Evolutionary conservation across 1,139 yeast genomes (phyloP), one percentile per base, ranked within the genome.

Genomic region (Kodamaea anthophila): DNA sequence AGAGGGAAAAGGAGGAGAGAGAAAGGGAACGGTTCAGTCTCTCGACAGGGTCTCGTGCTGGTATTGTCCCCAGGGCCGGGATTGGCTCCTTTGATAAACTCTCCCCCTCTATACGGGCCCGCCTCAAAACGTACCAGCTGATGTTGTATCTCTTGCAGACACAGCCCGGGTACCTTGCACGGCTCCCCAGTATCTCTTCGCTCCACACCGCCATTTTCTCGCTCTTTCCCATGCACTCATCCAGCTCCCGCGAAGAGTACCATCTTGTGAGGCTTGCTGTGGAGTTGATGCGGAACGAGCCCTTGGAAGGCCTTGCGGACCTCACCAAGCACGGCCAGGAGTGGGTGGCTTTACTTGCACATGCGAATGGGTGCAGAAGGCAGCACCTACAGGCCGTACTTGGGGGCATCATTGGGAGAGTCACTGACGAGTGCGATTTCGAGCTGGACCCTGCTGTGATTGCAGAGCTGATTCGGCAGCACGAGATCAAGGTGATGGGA

Each of bases 131-230:
- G 1, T 84, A 82, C 52, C 96, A 83, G 44, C 80, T 84, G 6
- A 52, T 91, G 33, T 80, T 91, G 44, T 91, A 81, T 45, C 60
- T 88, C 25, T 55, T 93, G 23, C 98, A 93, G 50, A 84, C 95
- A 0, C 86, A 84, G 46, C 87, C 96, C 1, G 55, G 55, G 1
- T 91, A 91, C 48, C 68, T 91, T 47, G 68, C 78, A 1, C 60
- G 78, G 18, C 53, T 77, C 35, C 37, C 53, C 24, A 45, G 47
- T 3, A 40, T 52, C 5, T 42, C 38, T 2, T 33, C 46, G 8
- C 52, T 47, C 15, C 50, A 46, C 3, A 35, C 54, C 2, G 41
- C 38, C 15, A 53, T 79, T n/a, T 42, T 70, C 36, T 64, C 65
- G 34, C 44, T 77, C 15, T 83, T 64, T 43, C 71, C 74, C 3